These are phyloP conservation scores for Psidium guajava DNA, from an alignment of 345 rosid species.

Conservation along the genomic window DNA sequence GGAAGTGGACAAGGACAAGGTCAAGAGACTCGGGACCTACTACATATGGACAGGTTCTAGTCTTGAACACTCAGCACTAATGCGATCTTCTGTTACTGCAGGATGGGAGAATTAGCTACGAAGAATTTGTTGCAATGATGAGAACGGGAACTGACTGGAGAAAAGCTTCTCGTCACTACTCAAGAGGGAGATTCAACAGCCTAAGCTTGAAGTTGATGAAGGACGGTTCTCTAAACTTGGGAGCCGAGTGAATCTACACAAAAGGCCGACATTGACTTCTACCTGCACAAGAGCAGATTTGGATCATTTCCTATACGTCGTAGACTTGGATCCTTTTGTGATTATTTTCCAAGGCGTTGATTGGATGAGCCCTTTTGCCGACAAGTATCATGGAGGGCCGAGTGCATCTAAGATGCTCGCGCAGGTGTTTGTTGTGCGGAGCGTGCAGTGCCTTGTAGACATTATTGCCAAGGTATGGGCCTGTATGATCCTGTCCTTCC, in stretches of 20 bases:
- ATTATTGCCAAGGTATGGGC: background rate
- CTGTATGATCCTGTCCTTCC: background rate
- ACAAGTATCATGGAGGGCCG: background rate
- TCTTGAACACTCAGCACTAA: background rate
- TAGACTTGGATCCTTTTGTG: background rate
- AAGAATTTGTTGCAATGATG: slow-evolving; percentile 98
- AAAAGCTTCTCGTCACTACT: slow-evolving; percentile 99
- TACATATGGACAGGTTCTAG: background rate
- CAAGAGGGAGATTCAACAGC: slow-evolving; percentile 98
- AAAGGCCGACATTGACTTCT: background rate
- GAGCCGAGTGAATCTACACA: slow-evolving; percentile 28
- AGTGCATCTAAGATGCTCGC: background rate
- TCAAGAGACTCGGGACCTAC: background rate
- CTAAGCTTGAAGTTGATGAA: slow-evolving; percentile 94
- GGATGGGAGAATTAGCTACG: slow-evolving; percentile 98
- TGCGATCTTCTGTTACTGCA: slow-evolving; percentile 10
- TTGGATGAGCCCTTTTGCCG: background rate
- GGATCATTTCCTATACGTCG: background rate
- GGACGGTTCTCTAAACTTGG: slow-evolving; percentile 91
- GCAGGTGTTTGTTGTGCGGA: background rate
- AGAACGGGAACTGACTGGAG: slow-evolving; percentile 99
- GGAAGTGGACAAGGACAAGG: slow-evolving; percentile 99
- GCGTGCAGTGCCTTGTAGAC: background rate
- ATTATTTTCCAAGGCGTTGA: background rate
- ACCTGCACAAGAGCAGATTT: background rate